Evolutionary conservation across 768 basidiomycete species (phyloP), one percentile per base, ranked within the genome.

Genomic region (Mycena belliarum): DNA sequence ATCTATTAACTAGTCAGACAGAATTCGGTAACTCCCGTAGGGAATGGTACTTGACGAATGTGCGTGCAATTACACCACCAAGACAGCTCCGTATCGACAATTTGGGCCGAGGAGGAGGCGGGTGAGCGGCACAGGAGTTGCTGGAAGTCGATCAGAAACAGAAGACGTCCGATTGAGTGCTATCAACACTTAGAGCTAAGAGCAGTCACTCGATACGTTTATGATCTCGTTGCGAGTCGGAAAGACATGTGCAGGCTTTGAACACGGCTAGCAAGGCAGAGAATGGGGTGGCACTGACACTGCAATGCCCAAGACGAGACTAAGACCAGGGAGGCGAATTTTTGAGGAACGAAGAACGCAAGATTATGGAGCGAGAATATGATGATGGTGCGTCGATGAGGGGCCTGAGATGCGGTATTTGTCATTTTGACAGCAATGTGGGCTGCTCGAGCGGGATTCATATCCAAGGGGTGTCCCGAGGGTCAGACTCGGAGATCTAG

Each of bases 1-100:
- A 52, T 48, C 50, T 52, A 58, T 52, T 48, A 52, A 52, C 45
- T 38, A 41, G 24, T 52, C 40, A 41, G 21, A 37, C 14, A 46
- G 26, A 1, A 12, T 42, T 20, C 45, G 49, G 50, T 21, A 52
- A 33, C 11, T 41, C 33, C 50, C 26, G 48, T 46, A 7, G 37
- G 32, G 51, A 37, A 38, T 52, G 43, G 46, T n/a, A 18, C 45
- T 43, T 25, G n/a, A 48, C 38, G 29, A 29, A 58, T 40, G 26
- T n/a, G 38, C 21, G 35, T 21, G 14, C 25, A 42, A 51, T 20
- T 28, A 6, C 46, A 33, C 33, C 4, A n/a, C 32, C 21, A 33
- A 33, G 6, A 1, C 32, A 28, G 33, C 16, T 32, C 7, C 20
- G 21, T 32, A 29, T 26, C 24, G 24, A 49, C 12, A 35, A 4